phyloP scores from a whole-genome alignment of 139 green algal species.

The Limnomonas spitsbergensis region DNA sequence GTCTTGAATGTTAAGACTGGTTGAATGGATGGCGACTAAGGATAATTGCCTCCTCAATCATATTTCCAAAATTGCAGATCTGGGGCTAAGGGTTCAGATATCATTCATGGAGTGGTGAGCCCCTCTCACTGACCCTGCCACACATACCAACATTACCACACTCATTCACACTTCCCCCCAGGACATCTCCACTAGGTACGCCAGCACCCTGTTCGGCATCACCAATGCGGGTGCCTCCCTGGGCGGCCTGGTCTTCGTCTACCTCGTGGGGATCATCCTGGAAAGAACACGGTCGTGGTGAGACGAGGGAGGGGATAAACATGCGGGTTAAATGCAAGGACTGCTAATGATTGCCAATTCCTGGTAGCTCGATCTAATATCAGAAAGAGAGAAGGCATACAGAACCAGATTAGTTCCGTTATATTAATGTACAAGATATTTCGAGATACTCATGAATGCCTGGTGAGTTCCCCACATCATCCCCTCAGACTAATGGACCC shows the following conservation, averaged over 20 bases:
- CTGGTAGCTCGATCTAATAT: background rate
- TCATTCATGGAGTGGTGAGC: no score
- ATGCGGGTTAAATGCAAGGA: background rate
- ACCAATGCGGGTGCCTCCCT: conserved; percentile 68
- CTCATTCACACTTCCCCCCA: conserved; percentile 51
- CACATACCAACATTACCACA: no score
- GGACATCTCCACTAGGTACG: conserved; percentile 67
- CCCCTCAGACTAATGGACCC: no score
- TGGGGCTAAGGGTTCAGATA: no score
- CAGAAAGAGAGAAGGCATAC: no score
- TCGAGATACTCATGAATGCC: background rate
- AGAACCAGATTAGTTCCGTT: background rate
- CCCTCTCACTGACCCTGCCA: no score
- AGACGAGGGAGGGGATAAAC: conserved; percentile 27
- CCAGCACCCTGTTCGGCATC: conserved; percentile 72
- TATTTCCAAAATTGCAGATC: no score
- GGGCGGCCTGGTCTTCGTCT: conserved; percentile 57
- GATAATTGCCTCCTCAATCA: no score
- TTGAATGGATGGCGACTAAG: no score
- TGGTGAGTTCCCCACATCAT: no score
- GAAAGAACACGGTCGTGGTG: conserved; percentile 60
- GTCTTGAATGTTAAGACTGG: no score
- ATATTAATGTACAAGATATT: background rate
- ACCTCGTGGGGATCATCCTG: conserved; percentile 57
- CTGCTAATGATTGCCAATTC: background rate